Evolutionary conservation across 176 grass and related monocot genomes (phyloP), one percentile per base, ranked within the genome.

Genomic region (Zoysia pacifica): DNA sequence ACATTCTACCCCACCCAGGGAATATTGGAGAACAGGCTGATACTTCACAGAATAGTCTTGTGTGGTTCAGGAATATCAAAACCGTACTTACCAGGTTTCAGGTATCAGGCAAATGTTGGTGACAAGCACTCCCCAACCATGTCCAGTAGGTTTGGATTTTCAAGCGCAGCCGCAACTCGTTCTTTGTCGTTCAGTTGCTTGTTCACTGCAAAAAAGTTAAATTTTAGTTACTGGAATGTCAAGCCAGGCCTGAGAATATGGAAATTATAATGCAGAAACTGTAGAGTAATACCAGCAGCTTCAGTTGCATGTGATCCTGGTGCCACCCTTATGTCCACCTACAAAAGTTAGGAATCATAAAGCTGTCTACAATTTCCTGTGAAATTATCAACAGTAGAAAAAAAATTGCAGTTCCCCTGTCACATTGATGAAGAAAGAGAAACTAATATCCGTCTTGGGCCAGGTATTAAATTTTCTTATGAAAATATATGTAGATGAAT

Each of bases 131-230:
- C 88, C 20, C 95, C 88, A 0, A 99, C 90, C 38, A 93, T 89
- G 82, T 90, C 96, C 84, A 93, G 40, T 35, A 99, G 79, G 81
- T 86, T 88, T 48, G 84, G 77, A 53, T 93, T 99, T 72, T 99
- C 96, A 72, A 99, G 60, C 45, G 96, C 96, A 45, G 96, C 96
- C 0, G 96, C 92, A 0, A 99, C 96, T 20, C 96, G 96, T 69
- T 99, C 96, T 48, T 99, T 99, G 84, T 99, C 96, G 1, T 89
- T 99, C 79, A 99, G 77, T 77, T 99, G 96, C 76, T 99, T 99
- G 84, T 99, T 99, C 69, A 99, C 96, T 99, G 73, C 28, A 93
- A 74, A 0, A 88, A 80, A 64, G 15, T 4, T 19, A 10, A 53
- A 48, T 10, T 65, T 52, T 36, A 37, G 40, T 51, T 20, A 61